Percentiles rank a stretch among this genome's conserved stretches.
phyloP scores from a whole-genome alignment of 1,284 basidiomycete species.

The Mycena citricolor region DNA sequence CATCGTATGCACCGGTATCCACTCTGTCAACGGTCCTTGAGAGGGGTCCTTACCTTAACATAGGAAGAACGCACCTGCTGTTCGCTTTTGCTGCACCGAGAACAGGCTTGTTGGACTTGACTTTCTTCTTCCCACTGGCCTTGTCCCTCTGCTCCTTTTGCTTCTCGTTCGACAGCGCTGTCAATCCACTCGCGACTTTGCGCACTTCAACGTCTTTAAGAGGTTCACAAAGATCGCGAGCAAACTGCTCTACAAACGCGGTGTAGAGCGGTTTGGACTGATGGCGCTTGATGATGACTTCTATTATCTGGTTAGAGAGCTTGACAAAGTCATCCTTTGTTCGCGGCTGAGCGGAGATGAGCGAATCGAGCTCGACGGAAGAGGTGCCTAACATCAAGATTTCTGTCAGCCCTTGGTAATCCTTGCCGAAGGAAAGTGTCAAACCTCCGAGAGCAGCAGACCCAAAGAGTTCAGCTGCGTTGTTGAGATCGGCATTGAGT shows the following conservation, averaged over 20 bases:
- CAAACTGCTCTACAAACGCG: constrained; percentile 79
- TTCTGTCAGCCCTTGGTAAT: constrained; percentile 2
- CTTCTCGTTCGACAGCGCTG: constrained; percentile 90
- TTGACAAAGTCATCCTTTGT: constrained; percentile 84
- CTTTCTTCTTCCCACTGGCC: constrained; percentile 87
- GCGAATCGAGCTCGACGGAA: constrained; percentile 64
- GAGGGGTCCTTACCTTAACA: background rate
- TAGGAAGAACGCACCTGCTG: constrained; percentile 49
- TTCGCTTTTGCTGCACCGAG: constrained; percentile 71
- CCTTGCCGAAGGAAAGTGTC: constrained; percentile 8
- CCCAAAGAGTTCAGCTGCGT: constrained; percentile 81
- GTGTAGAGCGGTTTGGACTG: constrained; percentile 79
- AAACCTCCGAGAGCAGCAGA: constrained; percentile 65
- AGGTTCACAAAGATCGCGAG: constrained; percentile 68
- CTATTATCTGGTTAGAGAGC: constrained; percentile 72
- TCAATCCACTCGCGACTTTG: constrained; percentile 80
- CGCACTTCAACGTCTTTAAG: constrained; percentile 87
- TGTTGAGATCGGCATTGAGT: constrained; percentile 81
- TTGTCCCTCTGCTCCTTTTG: constrained; percentile 87
- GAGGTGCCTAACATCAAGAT: constrained; percentile 50
- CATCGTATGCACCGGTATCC: constrained; percentile 81
- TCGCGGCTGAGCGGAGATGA: constrained; percentile 74
- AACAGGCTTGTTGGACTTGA: constrained; percentile 70
- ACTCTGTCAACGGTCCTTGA: constrained; percentile 42
- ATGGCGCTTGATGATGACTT: constrained; percentile 74